Evolutionary conservation across 2,329 filamentous ascomycete species (phyloP).

Genomic region (Berkeleyomyces rouxiae): DNA sequence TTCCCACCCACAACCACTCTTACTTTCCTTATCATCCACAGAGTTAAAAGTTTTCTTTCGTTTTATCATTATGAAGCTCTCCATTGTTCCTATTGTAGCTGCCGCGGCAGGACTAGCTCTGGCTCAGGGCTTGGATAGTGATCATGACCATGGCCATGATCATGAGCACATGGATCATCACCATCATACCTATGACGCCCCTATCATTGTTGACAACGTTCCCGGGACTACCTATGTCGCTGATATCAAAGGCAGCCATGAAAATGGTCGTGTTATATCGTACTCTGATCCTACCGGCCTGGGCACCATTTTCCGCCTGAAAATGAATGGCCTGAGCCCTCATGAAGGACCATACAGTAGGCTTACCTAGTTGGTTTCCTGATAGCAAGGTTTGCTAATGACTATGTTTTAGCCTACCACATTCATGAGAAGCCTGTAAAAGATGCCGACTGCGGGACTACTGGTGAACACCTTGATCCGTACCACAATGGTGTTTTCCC

Average conservation of each 20-base stretch:
- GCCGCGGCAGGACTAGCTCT: neutral
- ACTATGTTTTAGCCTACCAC: conserved; percentile 33
- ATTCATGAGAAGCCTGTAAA: conserved; percentile 35
- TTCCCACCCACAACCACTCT: neutral
- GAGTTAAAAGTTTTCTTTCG: neutral
- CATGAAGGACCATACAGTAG: conserved; percentile 11
- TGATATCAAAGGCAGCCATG: conserved; percentile 5
- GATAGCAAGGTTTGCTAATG: neutral
- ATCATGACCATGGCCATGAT: neutral
- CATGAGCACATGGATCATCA: neutral
- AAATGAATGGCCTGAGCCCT: conserved; percentile 7
- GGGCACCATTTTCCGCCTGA: conserved; percentile 13
- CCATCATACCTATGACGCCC: neutral
- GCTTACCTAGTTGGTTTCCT: neutral
- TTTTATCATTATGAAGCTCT: conserved; percentile 7
- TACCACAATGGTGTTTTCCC: conserved; percentile 32
- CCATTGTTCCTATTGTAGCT: neutral
- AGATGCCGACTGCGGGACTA: conserved; percentile 34
- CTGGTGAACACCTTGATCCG: conserved; percentile 39
- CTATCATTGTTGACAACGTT: conserved; percentile 5
- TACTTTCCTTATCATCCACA: neutral
- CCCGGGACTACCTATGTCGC: conserved; percentile 9
- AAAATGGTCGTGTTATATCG: conserved; percentile 7
- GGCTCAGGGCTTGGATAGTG: neutral
- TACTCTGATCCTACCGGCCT: conserved; percentile 12